Evolutionary conservation across 768 basidiomycete genomes (phyloP).

Genomic region (Tulasnella sp.): DNA sequence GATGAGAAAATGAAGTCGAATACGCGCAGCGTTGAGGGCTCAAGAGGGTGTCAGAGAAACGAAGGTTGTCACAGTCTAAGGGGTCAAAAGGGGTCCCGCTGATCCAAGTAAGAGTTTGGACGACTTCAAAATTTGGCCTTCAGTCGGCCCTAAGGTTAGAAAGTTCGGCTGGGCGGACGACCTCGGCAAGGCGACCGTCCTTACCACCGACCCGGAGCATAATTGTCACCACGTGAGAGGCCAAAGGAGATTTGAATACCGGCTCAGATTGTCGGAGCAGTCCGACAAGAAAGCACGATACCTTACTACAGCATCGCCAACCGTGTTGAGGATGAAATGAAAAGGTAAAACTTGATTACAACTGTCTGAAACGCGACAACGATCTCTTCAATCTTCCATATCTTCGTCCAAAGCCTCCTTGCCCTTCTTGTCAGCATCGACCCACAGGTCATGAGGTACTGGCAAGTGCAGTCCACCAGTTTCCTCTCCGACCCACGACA

Average conservation of each 20-base stretch:
- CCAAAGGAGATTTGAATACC: too few relatives aligned
- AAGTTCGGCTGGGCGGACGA: too few relatives aligned
- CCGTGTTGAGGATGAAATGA: neutral
- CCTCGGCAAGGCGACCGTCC: too few relatives aligned
- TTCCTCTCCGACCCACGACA: conserved; percentile 91
- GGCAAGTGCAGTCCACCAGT: conserved; percentile 65
- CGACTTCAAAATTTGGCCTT: neutral
- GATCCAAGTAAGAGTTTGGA: neutral
- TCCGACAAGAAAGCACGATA: too few relatives aligned
- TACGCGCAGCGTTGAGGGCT: neutral
- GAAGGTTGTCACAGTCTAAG: neutral
- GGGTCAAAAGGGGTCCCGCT: neutral
- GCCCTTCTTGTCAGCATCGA: conserved; percentile 79
- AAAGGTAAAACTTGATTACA: neutral
- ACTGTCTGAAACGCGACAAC: neutral
- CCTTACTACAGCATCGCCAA: neutral
- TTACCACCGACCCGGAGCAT: too few relatives aligned
- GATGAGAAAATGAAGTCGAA: neutral
- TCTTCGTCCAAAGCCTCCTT: conserved; percentile 51
- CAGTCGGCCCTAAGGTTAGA: neutral
- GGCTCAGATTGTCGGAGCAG: too few relatives aligned
- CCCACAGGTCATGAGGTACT: conserved; percentile 74
- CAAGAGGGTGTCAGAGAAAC: neutral
- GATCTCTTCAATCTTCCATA: conserved; percentile 9
- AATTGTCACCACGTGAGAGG: neutral